Base-by-base conservation (phyloP, 495 filamentous ascomycete species). In the Apodospora peruviana region DNA sequence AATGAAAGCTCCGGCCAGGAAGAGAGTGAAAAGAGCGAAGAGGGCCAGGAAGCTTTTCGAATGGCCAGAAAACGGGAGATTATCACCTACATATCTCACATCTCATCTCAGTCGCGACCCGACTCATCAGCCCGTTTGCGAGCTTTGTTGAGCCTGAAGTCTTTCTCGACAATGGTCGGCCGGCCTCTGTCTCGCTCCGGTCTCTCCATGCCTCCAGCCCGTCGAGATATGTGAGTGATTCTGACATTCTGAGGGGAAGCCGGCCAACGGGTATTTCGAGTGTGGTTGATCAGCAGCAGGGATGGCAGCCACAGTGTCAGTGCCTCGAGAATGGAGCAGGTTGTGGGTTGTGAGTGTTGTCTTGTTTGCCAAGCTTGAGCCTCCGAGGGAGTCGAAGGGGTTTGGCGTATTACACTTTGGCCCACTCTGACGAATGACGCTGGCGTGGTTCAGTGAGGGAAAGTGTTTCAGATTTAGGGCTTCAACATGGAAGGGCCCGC, bases 211-310 rank as follows among this genome's bases (percentile, higher is more conserved):
- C 27, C 14, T 32, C 14, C 27, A 32, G 27, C 27, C 27, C 27
- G 27, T 32, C 27, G 27, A 7, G 27, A 32, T 7, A 32, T 14
- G 7, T 7, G 27, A 32, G 27, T 7, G 7, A 7, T 32, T 43
- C 25, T 27, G 29, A 43, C 40, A 48, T 50, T 27, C 25, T 17
- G 59, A 52, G 38, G 53, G 66, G 67, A 54, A 55, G 18, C 7
- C 53, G 52, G 45, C 48, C 61, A 59, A 65, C 63, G 67, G 67
- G 52, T 68, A 72, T 72, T 73, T 54, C 50, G 60, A 57, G 57
- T 53, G 61, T 65, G 68, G 70, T 67, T 72, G 72, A 76, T 76
- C 74, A 64, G 40, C 73, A 41, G 32, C 71, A 66, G 55, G 73
- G 73, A 68, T 69, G 27, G 29, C 34, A 44, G 41, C 47, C 61